Percentiles rank a stretch among this genome's conserved stretches.
Evolutionary conservation across 169 alveolate genomes (phyloP).

Genomic region (Nephromyces sp.): DNA sequence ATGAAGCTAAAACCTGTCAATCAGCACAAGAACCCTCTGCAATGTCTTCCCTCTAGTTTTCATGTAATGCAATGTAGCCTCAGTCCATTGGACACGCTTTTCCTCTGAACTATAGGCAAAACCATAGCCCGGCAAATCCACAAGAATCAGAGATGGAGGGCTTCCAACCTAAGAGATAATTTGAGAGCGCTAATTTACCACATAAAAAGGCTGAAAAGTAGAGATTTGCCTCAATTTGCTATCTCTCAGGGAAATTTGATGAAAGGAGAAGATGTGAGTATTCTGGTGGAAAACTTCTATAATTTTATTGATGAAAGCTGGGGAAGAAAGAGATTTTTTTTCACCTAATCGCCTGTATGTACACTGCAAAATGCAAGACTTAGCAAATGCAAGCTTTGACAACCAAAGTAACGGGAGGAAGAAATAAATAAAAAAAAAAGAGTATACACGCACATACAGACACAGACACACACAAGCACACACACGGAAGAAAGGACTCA

Average conservation of each 20-base stretch:
- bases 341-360: background rate
- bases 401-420: background rate
- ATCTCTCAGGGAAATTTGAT: background rate
- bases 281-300: background rate
- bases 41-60: slow-evolving; percentile 15
- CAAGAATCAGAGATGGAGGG: slow-evolving; percentile 25
- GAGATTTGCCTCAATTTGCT: background rate
- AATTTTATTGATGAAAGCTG: background rate
- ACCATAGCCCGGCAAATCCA: slow-evolving; percentile 43
- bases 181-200: background rate
- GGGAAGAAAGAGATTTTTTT: background rate
- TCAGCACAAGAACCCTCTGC: background rate
- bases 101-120: slow-evolving; percentile 31
- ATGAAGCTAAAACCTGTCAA: background rate
- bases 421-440: background rate
- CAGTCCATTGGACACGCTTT: slow-evolving; percentile 38
- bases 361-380: background rate
- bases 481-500: background rate
- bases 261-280: background rate
- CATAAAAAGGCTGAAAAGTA: background rate
- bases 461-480: background rate
- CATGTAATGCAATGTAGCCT: slow-evolving; percentile 28
- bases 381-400: background rate
- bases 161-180: slow-evolving; percentile 19
- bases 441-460: background rate